Evolutionary conservation across 768 basidiomycete species (phyloP).

Genomic region (Russula earlei): DNA sequence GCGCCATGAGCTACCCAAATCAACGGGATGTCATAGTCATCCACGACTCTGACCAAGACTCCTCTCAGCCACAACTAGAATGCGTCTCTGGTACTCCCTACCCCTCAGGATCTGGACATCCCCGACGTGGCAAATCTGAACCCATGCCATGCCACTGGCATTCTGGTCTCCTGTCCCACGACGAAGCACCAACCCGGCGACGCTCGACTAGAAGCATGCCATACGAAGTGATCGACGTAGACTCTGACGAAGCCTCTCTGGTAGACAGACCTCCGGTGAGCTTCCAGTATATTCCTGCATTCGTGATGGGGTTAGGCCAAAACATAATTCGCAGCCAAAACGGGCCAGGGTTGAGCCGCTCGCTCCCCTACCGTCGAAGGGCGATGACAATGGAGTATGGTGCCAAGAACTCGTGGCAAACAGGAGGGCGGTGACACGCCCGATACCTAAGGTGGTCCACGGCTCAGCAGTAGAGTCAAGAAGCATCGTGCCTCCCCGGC

Average conservation of each 20-base stretch:
- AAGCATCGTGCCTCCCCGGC: background rate
- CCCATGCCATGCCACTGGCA: background rate
- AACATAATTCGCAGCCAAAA: background rate
- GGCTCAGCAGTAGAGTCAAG: constrained; percentile 1
- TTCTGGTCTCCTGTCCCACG: no score
- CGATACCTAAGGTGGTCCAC: background rate
- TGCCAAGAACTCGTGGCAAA: no score
- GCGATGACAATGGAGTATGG: background rate
- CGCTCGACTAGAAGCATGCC: background rate
- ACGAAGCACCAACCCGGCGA: background rate
- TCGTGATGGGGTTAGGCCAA: no score
- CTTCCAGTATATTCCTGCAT: background rate
- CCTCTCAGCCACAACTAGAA: background rate
- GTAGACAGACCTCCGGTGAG: background rate
- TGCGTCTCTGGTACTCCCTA: background rate
- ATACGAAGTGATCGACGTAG: background rate
- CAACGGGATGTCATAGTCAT: background rate
- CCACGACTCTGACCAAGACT: background rate
- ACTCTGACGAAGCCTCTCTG: background rate
- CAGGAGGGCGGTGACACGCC: background rate
- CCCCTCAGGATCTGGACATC: background rate
- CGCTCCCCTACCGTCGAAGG: background rate
- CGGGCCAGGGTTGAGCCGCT: background rate
- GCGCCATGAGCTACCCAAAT: background rate
- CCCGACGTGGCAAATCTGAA: background rate